phyloP scores from a whole-genome alignment of 768 basidiomycete species.

The Rubroboletus pulcherrimus region DNA sequence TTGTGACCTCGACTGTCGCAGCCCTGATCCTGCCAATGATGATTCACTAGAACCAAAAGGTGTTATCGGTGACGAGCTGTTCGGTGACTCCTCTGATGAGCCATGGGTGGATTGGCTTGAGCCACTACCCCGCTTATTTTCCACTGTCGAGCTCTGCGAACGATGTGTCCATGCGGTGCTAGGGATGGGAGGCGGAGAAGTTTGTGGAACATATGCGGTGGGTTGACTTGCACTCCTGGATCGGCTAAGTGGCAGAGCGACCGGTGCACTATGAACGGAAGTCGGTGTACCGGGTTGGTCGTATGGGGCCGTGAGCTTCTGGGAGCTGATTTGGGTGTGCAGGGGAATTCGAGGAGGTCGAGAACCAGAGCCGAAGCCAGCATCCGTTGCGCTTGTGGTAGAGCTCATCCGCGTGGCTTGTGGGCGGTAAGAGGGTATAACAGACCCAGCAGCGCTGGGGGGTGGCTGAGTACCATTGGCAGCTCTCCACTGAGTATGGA shows the following conservation, averaged over 20 bases:
- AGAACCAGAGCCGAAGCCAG: slow-evolving; percentile 31
- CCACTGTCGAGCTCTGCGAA: slow-evolving; percentile 37
- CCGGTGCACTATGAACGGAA: slow-evolving; percentile 19
- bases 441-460: slow-evolving; percentile 19
- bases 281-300: slow-evolving; percentile 43
- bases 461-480: slow-evolving; percentile 42
- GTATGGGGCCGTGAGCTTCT: slow-evolving; percentile 51
- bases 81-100: slow-evolving; percentile 82
- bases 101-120: slow-evolving; percentile 76
- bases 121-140: slow-evolving; percentile 75
- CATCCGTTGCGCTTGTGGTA: slow-evolving; percentile 42
- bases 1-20: slow-evolving; percentile 54
- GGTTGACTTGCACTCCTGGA: slow-evolving; percentile 82
- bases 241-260: slow-evolving; percentile 42
- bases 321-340: slow-evolving; percentile 69
- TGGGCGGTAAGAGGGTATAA: slow-evolving; percentile 35
- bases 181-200: slow-evolving; percentile 50
- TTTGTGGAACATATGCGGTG: slow-evolving; percentile 57
- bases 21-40: slow-evolving; percentile 57
- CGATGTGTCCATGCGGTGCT: slow-evolving; percentile 48
- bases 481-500: slow-evolving; percentile 62
- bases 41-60: slow-evolving; percentile 90
- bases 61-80: slow-evolving; percentile 82
- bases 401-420: slow-evolving; percentile 47
- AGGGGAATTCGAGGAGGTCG: slow-evolving; percentile 44